Percentiles rank a stretch among this genome's conserved stretches.
These are phyloP conservation scores for Circinella minor DNA, from an alignment of 371 early-diverging fungal genomes.

Conservation along the genomic window DNA sequence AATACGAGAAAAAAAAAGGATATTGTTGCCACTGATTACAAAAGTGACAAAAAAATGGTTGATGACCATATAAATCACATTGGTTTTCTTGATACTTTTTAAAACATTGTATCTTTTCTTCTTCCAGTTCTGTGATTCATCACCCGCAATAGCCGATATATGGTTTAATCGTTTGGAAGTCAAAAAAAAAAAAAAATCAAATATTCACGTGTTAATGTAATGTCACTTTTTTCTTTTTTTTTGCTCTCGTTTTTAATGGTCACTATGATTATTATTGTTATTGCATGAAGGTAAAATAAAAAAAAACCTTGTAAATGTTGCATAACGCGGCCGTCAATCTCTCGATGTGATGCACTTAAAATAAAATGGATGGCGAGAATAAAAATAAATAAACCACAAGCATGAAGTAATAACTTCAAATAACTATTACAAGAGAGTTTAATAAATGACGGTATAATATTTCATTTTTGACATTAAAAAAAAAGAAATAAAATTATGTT, in stretches of 20 bases:
- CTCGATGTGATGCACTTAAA: background rate
- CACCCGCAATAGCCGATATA: too few species aligned
- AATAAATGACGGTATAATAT: too few species aligned
- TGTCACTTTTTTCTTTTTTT: conserved; percentile 7
- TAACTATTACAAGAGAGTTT: background rate
- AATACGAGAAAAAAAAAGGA: conserved; percentile 10
- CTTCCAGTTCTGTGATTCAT: conserved; percentile 7
- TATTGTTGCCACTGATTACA: conserved; percentile 21
- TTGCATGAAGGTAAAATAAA: too few species aligned
- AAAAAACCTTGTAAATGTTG: background rate
- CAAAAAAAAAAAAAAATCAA: background rate
- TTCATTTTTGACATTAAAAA: too few species aligned
- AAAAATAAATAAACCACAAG: background rate
- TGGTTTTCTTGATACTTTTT: conserved; percentile 19
- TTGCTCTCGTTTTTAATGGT: too few species aligned
- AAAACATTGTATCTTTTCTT: conserved; percentile 13
- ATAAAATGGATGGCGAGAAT: background rate
- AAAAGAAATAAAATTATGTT: too few species aligned
- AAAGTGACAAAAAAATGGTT: conserved; percentile 5
- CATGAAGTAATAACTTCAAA: conserved; percentile 7
- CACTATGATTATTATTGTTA: too few species aligned
- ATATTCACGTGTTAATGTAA: background rate
- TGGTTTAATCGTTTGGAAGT: background rate
- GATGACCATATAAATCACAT: conserved; percentile 12
- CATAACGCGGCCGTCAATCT: background rate